phyloP scores from a whole-genome alignment of 2,329 filamentous ascomycete species.

The Neofusicoccum cordaticola region DNA sequence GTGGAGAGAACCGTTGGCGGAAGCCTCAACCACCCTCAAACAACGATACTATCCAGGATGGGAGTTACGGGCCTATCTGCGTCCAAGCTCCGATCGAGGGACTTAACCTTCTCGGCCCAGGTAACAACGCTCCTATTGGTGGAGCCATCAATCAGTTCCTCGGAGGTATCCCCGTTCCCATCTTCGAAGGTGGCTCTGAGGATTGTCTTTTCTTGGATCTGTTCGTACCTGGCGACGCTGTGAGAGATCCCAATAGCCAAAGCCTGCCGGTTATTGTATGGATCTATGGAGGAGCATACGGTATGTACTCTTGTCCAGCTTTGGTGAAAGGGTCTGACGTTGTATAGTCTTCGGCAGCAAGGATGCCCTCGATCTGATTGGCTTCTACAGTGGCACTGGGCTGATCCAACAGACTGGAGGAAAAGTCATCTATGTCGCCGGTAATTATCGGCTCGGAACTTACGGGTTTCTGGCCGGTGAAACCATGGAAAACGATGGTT shows the following conservation, averaged over 20 bases:
- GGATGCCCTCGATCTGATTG: constrained; percentile 11
- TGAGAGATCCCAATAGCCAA: background rate
- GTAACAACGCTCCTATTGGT: constrained; percentile 15
- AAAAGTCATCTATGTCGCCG: constrained; percentile 44
- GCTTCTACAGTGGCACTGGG: constrained; percentile 8
- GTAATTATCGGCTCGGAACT: constrained; percentile 45
- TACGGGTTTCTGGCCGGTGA: constrained; percentile 50
- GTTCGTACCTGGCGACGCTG: constrained; percentile 13
- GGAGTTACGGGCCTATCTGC: constrained; percentile 17
- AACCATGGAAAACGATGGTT: constrained; percentile 43
- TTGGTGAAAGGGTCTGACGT: background rate
- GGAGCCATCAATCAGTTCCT: constrained; percentile 13
- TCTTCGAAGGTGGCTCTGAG: constrained; percentile 6
- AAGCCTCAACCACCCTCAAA: constrained; percentile 17
- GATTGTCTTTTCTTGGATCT: constrained; percentile 16
- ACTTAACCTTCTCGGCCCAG: constrained; percentile 12
- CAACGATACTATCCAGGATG: constrained; percentile 16
- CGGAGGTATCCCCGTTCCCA: constrained; percentile 2
- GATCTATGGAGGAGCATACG: constrained; percentile 12
- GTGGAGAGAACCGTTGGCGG: constrained; percentile 26
- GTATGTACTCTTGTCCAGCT: background rate
- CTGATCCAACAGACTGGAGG: constrained; percentile 11
- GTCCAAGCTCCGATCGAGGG: constrained; percentile 11
- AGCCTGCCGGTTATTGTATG: constrained; percentile 7
- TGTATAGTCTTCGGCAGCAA: constrained; percentile 11